A percentile compares a stretch with the other conserved stretches of the same genome.
Evolutionary conservation across 2,329 filamentous ascomycete genomes (phyloP).

Genomic region (Fusarium succisae): DNA sequence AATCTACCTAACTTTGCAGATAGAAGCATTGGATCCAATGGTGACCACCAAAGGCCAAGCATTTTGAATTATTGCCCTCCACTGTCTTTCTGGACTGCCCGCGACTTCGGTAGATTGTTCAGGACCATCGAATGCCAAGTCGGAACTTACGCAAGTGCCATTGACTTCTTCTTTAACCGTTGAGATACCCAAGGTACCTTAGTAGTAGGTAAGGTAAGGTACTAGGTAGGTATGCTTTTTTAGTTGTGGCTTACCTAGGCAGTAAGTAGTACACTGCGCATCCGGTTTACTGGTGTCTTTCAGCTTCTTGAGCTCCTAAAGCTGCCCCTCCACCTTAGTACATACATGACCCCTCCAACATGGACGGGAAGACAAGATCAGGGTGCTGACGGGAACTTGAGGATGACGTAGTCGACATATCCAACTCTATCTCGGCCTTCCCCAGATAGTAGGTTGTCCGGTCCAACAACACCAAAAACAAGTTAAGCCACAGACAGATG

Average conservation of each 20-base stretch:
- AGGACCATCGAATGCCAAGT: constrained; percentile 10
- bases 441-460: background rate
- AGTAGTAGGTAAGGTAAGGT: too few species aligned
- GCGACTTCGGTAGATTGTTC: background rate
- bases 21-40: background rate
- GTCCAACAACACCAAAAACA: background rate
- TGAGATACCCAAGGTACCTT: background rate
- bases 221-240: background rate
- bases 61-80: background rate
- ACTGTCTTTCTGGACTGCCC: background rate
- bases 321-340: background rate
- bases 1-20: background rate
- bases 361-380: background rate
- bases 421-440: background rate
- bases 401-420: constrained; percentile 22
- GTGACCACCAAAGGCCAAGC: background rate
- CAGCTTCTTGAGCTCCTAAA: background rate
- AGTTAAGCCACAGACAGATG: background rate
- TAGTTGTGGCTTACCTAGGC: background rate
- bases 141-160: background rate
- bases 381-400: background rate
- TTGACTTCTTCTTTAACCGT: background rate
- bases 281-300: background rate
- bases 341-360: background rate
- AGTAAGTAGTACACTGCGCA: background rate